These are phyloP conservation scores for Leishmania lainsoni DNA, from an alignment of 208 protist genomes.

Conservation along the genomic window DNA sequence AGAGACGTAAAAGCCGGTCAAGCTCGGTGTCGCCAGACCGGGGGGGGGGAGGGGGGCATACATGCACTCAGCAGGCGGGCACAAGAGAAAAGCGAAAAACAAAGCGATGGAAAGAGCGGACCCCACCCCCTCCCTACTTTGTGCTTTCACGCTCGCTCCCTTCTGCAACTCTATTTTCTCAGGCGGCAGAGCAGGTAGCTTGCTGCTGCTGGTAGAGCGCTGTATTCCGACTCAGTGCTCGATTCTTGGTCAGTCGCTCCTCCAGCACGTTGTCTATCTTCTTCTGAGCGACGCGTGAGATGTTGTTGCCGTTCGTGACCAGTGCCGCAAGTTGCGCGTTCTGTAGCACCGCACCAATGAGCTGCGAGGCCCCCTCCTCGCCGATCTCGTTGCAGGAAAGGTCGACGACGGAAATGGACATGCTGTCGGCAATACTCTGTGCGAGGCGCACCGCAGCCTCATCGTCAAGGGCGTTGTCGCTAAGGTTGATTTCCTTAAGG, in stretches of 20 bases:
- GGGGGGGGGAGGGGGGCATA: not conserved
- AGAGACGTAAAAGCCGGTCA: not conserved
- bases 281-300: slow-evolving; percentile 83
- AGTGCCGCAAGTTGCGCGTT: slow-evolving; percentile 70
- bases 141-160: not conserved
- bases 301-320: slow-evolving; percentile 79
- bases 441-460: slow-evolving; percentile 71
- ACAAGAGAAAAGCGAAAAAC: not conserved
- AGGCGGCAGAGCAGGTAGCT: not conserved
- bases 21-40: not conserved
- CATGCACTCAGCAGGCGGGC: not conserved
- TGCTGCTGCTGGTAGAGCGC: slow-evolving; percentile 29
- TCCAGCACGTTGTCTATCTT: slow-evolving; percentile 81
- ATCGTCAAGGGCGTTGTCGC: slow-evolving; percentile 85
- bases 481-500: slow-evolving; percentile 72
- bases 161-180: too few relatives aligned
- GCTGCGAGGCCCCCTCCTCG: slow-evolving; percentile 66
- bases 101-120: not conserved
- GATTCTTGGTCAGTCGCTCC: slow-evolving; percentile 69
- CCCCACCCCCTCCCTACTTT: not conserved
- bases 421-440: slow-evolving; percentile 63
- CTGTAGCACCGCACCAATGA: slow-evolving; percentile 73
- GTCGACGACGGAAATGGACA: slow-evolving; percentile 64
- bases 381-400: slow-evolving; percentile 77
- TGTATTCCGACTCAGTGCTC: slow-evolving; percentile 34